Evolutionary conservation across 2,329 filamentous ascomycete genomes (phyloP).

Genomic region (Phaeosphaeriaceae sp.): DNA sequence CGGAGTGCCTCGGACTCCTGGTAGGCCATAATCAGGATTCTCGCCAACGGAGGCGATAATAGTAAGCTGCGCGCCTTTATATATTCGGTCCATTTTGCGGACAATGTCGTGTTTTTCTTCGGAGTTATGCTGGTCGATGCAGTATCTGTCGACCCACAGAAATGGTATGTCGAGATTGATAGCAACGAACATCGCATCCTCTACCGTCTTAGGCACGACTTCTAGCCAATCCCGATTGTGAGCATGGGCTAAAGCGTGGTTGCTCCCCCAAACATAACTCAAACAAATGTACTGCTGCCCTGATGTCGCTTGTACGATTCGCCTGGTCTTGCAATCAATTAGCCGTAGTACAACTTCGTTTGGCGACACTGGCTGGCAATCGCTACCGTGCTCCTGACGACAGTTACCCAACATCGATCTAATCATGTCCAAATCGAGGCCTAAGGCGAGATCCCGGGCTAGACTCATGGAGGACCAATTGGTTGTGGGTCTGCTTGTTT

Average conservation of each 20-base stretch:
- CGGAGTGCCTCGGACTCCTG: conserved; percentile 3
- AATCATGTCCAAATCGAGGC: background rate
- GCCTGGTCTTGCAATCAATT: background rate
- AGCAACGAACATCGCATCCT: conserved; percentile 6
- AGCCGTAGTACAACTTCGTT: background rate
- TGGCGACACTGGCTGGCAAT: background rate
- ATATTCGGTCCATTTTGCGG: conserved; percentile 16
- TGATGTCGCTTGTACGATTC: background rate
- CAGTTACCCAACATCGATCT: background rate
- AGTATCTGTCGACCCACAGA: conserved; percentile 9
- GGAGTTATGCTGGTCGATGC: conserved; percentile 2
- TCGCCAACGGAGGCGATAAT: conserved; percentile 17
- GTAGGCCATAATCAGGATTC: conserved; percentile 17
- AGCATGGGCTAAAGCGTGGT: background rate
- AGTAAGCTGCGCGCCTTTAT: conserved; percentile 9
- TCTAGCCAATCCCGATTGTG: background rate
- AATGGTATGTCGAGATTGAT: conserved; percentile 1
- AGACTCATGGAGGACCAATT: background rate
- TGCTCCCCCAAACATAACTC: background rate
- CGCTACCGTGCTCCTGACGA: background rate
- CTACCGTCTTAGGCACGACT: conserved; percentile 2
- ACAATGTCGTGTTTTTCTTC: background rate
- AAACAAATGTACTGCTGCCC: background rate
- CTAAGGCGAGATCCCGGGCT: background rate
- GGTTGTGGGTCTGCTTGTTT: background rate